Evolutionary conservation across 2,329 filamentous ascomycete species (phyloP).

Genomic region (Sphaceloma murrayae): DNA sequence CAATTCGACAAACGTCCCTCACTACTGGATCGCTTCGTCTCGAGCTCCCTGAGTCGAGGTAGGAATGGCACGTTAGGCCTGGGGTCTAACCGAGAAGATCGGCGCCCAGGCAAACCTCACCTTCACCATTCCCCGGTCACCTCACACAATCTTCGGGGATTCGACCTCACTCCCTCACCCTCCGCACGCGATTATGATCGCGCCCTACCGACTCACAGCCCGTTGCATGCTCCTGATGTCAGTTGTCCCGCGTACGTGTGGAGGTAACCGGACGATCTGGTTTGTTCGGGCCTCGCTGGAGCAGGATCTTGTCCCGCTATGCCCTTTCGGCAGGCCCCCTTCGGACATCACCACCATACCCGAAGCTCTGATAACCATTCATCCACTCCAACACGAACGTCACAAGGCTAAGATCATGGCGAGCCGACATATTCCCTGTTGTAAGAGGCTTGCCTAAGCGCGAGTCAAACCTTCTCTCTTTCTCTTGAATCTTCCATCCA

Average conservation of each 20-base stretch:
- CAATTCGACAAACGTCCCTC: too few species aligned
- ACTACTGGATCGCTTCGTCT: too few species aligned
- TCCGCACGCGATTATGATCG: constrained; percentile 6
- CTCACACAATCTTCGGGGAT: constrained; percentile 10
- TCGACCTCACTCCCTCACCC: constrained; percentile 6
- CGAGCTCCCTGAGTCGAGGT: too few species aligned
- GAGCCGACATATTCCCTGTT: constrained; percentile 8
- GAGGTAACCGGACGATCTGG: too few species aligned
- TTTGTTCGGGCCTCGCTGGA: not conserved
- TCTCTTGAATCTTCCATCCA: constrained; percentile 10
- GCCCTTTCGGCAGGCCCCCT: constrained; percentile 4
- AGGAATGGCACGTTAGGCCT: too few species aligned
- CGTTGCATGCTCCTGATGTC: constrained; percentile 6
- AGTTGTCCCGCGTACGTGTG: constrained; percentile 2
- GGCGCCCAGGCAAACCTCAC: constrained; percentile 5
- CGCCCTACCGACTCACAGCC: not conserved
- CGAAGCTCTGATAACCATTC: constrained; percentile 10
- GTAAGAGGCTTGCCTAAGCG: constrained; percentile 1
- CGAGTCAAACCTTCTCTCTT: constrained; percentile 11
- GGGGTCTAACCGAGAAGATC: constrained; percentile 11
- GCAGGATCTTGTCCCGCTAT: constrained; percentile 2
- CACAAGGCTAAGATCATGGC: constrained; percentile 3
- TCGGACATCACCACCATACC: constrained; percentile 13
- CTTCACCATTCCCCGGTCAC: constrained; percentile 9
- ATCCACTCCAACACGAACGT: constrained; percentile 8